A percentile compares a stretch with the other conserved stretches of the same genome.
phyloP scores from a whole-genome alignment of 2,329 filamentous ascomycete species.

The Fusarium chlamydosporum region DNA sequence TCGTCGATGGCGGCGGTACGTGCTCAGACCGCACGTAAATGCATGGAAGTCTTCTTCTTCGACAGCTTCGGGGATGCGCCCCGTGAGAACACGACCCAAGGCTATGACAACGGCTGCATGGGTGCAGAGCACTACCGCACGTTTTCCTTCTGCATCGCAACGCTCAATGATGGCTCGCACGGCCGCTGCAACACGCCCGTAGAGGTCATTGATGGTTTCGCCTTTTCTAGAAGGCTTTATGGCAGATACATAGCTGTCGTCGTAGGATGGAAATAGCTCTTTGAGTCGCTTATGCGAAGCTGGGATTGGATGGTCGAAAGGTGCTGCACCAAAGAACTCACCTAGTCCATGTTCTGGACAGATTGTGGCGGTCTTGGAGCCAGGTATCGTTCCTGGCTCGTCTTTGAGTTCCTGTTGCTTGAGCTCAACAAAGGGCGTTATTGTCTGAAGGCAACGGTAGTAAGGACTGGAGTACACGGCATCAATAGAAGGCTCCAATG shows the following conservation, averaged over 20 bases:
- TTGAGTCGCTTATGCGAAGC: conserved; percentile 74
- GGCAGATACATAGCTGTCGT: conserved; percentile 70
- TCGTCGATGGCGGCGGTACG: conserved; percentile 66
- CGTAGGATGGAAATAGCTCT: conserved; percentile 75
- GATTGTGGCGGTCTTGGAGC: conserved; percentile 57
- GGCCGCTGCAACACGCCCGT: conserved; percentile 81
- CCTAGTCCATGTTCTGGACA: conserved; percentile 72
- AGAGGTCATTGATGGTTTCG: conserved; percentile 83
- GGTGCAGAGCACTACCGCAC: conserved; percentile 83
- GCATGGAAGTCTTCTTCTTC: conserved; percentile 85
- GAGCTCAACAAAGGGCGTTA: conserved; percentile 75
- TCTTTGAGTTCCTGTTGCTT: conserved; percentile 47
- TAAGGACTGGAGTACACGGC: conserved; percentile 87
- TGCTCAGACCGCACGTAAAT: conserved; percentile 85
- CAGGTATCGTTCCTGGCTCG: conserved; percentile 8
- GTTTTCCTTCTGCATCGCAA: conserved; percentile 78
- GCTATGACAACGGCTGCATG: conserved; percentile 94
- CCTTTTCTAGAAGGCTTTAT: conserved; percentile 78
- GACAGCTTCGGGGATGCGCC: conserved; percentile 77
- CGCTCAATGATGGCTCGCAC: conserved; percentile 78
- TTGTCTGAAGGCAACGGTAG: conserved; percentile 89
- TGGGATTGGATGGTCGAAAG: conserved; percentile 87
- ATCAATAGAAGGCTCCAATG: conserved; percentile 76
- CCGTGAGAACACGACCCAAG: conserved; percentile 85
- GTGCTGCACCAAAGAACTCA: conserved; percentile 92